Percentiles rank a stretch among this genome's conserved stretches.
Evolutionary conservation across 108 stramenopile species (phyloP).

Genomic region (Epithemia pelagica): DNA sequence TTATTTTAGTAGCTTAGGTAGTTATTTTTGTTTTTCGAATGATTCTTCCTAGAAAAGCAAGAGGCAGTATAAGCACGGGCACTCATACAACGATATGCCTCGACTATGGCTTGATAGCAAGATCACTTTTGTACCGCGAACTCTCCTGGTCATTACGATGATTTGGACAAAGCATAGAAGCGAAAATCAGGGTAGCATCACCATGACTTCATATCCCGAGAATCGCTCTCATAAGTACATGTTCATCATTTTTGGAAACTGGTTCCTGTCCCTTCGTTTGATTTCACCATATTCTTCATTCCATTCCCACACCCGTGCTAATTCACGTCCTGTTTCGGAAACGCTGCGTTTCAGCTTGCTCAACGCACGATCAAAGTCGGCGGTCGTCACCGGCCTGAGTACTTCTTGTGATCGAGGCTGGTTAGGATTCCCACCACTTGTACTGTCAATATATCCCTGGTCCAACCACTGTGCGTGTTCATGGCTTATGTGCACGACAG

Average conservation of each 20-base stretch:
- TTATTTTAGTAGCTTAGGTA: too few relatives aligned
- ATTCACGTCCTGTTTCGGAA: constrained; percentile 89
- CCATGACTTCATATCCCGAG: too few relatives aligned
- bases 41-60: too few relatives aligned
- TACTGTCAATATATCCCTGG: constrained; percentile 46
- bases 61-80: too few relatives aligned
- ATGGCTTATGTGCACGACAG: constrained; percentile 93
- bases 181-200: too few relatives aligned
- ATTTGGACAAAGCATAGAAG: too few relatives aligned
- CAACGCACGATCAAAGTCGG: constrained; percentile 86
- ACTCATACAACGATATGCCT: too few relatives aligned
- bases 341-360: constrained; percentile 89
- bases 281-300: constrained; percentile 97
- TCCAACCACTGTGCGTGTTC: constrained; percentile 86
- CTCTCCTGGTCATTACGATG: too few relatives aligned
- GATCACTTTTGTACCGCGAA: too few relatives aligned
- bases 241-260: constrained; percentile 76
- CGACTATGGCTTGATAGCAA: too few relatives aligned
- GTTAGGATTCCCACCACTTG: constrained; percentile 19
- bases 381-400: constrained; percentile 84
- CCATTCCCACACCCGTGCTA: constrained; percentile 92
- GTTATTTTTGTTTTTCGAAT: too few relatives aligned
- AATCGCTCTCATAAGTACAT: constrained; percentile 88
- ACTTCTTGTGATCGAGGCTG: constrained; percentile 44
- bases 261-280: constrained; percentile 70